phyloP scores from a whole-genome alignment of 495 filamentous ascomycete genomes.

The Friedmanniomyces endolithicus region DNA sequence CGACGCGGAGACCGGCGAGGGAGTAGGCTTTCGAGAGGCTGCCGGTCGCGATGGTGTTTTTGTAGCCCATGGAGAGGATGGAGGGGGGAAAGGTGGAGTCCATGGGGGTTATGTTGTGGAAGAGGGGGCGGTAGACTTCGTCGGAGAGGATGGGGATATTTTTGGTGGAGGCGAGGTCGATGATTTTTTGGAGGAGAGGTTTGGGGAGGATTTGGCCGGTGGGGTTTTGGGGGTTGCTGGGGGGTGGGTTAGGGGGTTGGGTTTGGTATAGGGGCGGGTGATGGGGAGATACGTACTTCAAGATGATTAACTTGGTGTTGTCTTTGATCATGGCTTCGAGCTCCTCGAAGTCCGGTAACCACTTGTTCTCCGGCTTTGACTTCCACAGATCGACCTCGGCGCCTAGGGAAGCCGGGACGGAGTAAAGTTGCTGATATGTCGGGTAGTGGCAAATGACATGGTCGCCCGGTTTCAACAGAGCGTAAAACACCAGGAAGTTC shows the following conservation, averaged over 20 bases:
- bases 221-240: slow-evolving; percentile 82
- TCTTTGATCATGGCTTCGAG: slow-evolving; percentile 53
- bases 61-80: slow-evolving; percentile 57
- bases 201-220: slow-evolving; percentile 61
- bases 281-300: slow-evolving; percentile 38
- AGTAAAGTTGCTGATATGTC: slow-evolving; percentile 81
- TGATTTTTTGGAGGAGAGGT: slow-evolving; percentile 45
- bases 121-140: slow-evolving; percentile 84
- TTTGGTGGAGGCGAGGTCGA: slow-evolving; percentile 48
- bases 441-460: slow-evolving; percentile 86
- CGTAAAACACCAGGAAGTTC: slow-evolving; percentile 68
- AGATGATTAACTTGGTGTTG: slow-evolving; percentile 63
- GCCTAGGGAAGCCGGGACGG: slow-evolving; percentile 61
- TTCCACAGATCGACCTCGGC: slow-evolving; percentile 76
- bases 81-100: slow-evolving; percentile 52
- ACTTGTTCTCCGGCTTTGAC: slow-evolving; percentile 50
- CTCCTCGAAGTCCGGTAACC: slow-evolving; percentile 54
- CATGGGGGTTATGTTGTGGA: slow-evolving; percentile 55
- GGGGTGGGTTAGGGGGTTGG: neutral
- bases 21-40: slow-evolving; percentile 82
- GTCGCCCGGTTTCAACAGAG: slow-evolving; percentile 63
- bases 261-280: neutral
- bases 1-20: slow-evolving; percentile 67
- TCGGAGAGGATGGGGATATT: slow-evolving; percentile 62
- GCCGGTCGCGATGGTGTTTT: slow-evolving; percentile 58